Evolutionary conservation across 805 yeast species (phyloP), one percentile per base, ranked within the genome.

Genomic region (Monosporozyma yasuniensis): DNA sequence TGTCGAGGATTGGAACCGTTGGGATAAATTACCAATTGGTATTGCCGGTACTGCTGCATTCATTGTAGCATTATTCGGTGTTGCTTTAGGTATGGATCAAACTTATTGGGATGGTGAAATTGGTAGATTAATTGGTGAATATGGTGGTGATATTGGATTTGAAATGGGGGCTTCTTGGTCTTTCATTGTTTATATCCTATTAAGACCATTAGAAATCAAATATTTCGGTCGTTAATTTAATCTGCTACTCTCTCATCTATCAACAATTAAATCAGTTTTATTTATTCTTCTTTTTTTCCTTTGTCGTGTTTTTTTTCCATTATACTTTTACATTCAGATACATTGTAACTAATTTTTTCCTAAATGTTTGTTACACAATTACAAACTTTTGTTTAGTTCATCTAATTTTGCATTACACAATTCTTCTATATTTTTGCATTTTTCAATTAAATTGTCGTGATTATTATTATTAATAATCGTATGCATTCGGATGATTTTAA

Each of bases 81-180:
- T 82, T 37, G 95, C 81, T 10, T 51, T 87, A 45, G 96, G 97
- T 57, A 88, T 90, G 95, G 73, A 75, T 63, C 96, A 88, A 72
- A 77, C 77, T 4, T 90, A 95, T 87, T 90, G 83, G 73, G 65
- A 65, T 16, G 96, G 96, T 60, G 83, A 78, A 43, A 60, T 87
- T 58, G 89, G 80, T 39, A 64, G 61, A 35, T 55, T 68, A 55
- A 81, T 86, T 61, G 93, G 91, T 56, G 66, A 57, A 9, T 67
- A 61, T 11, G 95, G 95, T 59, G 96, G 91, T 53, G 96, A 88
- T 65, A 76, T 89, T 61, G 96, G 95, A 34, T 87, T 86, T 63
- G 93, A 85, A 72, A 72, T 89, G 52, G 87, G 83, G 42, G 76
- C 76, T 49, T 77, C 73, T 8, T 86, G 87, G 61, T 70, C 91